Conservation (phyloP, 768 basidiomycete species). For the Russula sp. region DNA sequence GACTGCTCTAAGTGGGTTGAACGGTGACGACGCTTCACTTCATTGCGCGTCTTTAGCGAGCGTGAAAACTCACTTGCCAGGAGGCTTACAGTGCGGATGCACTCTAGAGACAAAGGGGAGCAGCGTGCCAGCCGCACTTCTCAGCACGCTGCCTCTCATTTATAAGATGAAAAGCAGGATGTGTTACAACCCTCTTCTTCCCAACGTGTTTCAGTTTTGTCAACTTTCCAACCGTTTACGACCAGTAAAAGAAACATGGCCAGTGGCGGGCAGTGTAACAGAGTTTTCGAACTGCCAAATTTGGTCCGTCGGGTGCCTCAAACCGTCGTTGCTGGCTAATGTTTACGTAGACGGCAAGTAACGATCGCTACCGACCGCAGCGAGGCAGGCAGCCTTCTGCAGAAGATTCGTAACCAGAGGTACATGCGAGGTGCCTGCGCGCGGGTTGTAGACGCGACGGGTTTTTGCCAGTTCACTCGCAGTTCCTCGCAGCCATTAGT, state of each 20-base stretch:
- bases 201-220: conserved; percentile 17
- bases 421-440: conserved; percentile 12
- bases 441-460: conserved; percentile 8
- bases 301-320: conserved; percentile 11
- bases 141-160: conserved; percentile 16
- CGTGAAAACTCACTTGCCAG: conserved; percentile 10
- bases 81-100: conserved; percentile 3
- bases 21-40: neutral
- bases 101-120: conserved; percentile 15
- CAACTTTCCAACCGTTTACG: conserved; percentile 14
- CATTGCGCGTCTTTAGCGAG: conserved; percentile 7
- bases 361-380: conserved; percentile 18
- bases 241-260: conserved; percentile 11
- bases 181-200: conserved; percentile 14
- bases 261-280: neutral
- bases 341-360: conserved; percentile 21
- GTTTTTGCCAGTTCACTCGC: neutral
- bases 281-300: conserved; percentile 12
- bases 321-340: conserved; percentile 12
- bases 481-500: conserved; percentile 2
- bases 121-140: conserved; percentile 11
- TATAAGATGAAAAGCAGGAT: conserved; percentile 17
- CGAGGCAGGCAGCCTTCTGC: conserved; percentile 21
- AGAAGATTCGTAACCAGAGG: conserved; percentile 17
- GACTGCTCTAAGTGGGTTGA: neutral